Conservation (phyloP, 2,329 filamentous ascomycete species). For the Aureobasidium sp. region DNA sequence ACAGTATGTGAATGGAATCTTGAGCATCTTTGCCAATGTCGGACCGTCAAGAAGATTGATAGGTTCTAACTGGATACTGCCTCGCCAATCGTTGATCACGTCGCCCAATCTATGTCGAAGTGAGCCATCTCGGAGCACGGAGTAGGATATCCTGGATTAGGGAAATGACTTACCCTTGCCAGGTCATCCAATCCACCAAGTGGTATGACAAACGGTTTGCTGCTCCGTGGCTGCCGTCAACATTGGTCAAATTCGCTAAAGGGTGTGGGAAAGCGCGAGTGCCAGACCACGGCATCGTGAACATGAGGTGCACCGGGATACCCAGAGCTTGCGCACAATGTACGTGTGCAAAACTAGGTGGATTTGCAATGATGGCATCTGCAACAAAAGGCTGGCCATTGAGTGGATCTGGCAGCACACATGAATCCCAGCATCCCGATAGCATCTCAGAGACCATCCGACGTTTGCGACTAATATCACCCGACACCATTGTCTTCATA, state of each 20-base stretch:
- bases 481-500: conserved; percentile 77
- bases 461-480: conserved; percentile 79
- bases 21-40: conserved; percentile 77
- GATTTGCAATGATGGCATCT: conserved; percentile 83
- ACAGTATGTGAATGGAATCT: conserved; percentile 90
- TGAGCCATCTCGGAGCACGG: conserved; percentile 36
- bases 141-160: not conserved
- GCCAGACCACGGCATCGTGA: conserved; percentile 94
- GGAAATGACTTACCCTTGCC: conserved; percentile 73
- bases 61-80: conserved; percentile 71
- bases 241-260: conserved; percentile 81
- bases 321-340: conserved; percentile 81
- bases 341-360: conserved; percentile 79
- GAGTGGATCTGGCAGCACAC: conserved; percentile 47
- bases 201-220: conserved; percentile 88
- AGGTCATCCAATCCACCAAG: conserved; percentile 91
- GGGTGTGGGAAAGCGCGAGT: conserved; percentile 90
- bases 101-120: conserved; percentile 56
- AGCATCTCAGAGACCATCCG: conserved; percentile 82
- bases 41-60: conserved; percentile 87
- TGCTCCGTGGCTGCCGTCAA: conserved; percentile 78
- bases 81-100: conserved; percentile 88
- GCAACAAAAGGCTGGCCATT: conserved; percentile 70
- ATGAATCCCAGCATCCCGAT: conserved; percentile 88
- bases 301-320: conserved; percentile 86